A percentile compares a stretch with the other conserved stretches of the same genome.
phyloP scores from a whole-genome alignment of 1,139 yeast species.

The Williopsis jadinii region DNA sequence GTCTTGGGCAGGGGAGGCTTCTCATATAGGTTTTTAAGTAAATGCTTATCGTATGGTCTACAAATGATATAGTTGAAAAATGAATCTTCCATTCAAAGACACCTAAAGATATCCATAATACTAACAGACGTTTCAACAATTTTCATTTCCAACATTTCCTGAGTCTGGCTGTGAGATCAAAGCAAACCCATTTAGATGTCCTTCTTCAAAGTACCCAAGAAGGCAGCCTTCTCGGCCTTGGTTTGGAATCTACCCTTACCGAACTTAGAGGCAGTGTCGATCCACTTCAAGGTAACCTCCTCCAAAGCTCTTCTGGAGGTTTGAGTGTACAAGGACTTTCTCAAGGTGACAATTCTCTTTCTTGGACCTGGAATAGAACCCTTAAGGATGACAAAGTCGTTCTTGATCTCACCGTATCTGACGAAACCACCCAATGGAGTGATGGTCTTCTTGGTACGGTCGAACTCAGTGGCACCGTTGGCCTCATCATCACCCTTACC shows the following conservation, averaged over 20 bases:
- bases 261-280: slow-evolving; percentile 99
- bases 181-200: slow-evolving; percentile 32
- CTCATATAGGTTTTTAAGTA: no score
- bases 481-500: slow-evolving; percentile 95
- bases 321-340: slow-evolving; percentile 97
- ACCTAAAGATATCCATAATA: background rate
- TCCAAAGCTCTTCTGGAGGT: slow-evolving; percentile 97
- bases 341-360: slow-evolving; percentile 98
- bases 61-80: no score
- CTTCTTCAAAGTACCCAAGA: slow-evolving; percentile 99
- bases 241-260: slow-evolving; percentile 99
- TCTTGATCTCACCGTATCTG: slow-evolving; percentile 96
- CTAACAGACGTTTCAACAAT: background rate
- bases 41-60: no score
- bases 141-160: no score
- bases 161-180: background rate
- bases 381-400: slow-evolving; percentile 95
- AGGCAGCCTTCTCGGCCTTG: slow-evolving; percentile 99
- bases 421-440: slow-evolving; percentile 99
- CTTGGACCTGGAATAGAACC: slow-evolving; percentile 99
- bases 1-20: no score
- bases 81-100: no score
- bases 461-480: slow-evolving; percentile 94
- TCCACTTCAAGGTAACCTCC: slow-evolving; percentile 97
- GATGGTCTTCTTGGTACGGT: slow-evolving; percentile 99